These are phyloP conservation scores for Thelephora terrestris DNA, from an alignment of 1,284 basidiomycete species.

Conservation along the genomic window DNA sequence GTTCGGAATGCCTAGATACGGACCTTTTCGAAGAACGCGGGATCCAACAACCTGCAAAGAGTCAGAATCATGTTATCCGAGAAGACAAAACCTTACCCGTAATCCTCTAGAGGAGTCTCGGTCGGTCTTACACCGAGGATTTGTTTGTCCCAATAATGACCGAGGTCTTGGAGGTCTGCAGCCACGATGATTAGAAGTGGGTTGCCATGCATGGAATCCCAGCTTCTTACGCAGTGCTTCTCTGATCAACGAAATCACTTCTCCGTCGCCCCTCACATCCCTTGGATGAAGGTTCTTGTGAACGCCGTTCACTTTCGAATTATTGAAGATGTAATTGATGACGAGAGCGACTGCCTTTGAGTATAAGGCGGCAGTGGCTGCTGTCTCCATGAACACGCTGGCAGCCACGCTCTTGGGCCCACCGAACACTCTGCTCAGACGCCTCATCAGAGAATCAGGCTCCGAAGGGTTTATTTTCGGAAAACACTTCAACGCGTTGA, in stretches of 20 bases:
- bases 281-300: neutral
- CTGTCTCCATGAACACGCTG: neutral
- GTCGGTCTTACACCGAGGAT: conserved; percentile 10
- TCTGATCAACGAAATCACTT: conserved; percentile 35
- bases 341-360: neutral
- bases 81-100: conserved; percentile 24
- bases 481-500: conserved; percentile 10
- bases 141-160: too few species aligned
- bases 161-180: neutral
- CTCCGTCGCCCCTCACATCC: conserved; percentile 10
- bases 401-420: neutral
- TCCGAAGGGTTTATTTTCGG: neutral
- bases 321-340: neutral
- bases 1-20: conserved; percentile 5
- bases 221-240: conserved; percentile 39
- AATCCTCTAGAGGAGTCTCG: conserved; percentile 19
- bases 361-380: neutral
- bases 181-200: neutral
- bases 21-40: conserved; percentile 34
- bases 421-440: conserved; percentile 12
- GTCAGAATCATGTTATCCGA: neutral
- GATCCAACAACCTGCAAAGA: conserved; percentile 28
- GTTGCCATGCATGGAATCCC: neutral
- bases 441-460: neutral
- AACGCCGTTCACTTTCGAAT: conserved; percentile 3